Evolutionary conservation across 2,329 filamentous ascomycete genomes (phyloP).

Genomic region (Sporothrix mexicana): DNA sequence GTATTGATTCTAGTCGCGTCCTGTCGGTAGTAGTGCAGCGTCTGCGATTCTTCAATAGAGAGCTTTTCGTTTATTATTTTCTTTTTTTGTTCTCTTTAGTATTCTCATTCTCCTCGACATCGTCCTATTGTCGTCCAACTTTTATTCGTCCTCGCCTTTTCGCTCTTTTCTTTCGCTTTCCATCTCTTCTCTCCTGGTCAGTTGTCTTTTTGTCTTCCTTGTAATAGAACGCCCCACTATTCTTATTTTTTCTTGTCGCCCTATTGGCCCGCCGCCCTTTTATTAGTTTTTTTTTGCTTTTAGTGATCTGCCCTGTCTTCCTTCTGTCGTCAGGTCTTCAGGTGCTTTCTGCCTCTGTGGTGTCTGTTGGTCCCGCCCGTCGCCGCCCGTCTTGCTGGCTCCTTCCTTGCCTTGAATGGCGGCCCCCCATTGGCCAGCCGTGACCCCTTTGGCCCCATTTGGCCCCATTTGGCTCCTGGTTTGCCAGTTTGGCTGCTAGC

Average conservation of each 20-base stretch:
- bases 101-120: neutral
- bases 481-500: conserved; percentile 27
- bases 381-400: conserved; percentile 27
- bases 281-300: conserved; percentile 22
- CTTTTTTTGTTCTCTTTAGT: neutral
- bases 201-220: neutral
- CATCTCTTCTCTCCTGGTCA: neutral
- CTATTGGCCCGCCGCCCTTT: conserved; percentile 25
- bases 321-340: neutral
- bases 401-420: conserved; percentile 28
- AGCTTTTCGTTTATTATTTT: neutral
- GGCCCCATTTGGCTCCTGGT: neutral
- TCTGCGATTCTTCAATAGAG: too few species aligned
- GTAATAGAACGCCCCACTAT: conserved; percentile 19
- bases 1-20: too few species aligned
- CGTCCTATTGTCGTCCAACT: neutral
- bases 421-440: neutral
- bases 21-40: too few species aligned
- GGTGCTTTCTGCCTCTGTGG: neutral
- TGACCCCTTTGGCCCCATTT: neutral
- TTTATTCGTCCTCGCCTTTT: neutral
- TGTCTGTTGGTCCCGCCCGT: neutral
- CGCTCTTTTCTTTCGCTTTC: neutral
- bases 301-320: neutral
- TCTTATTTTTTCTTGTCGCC: neutral